Evolutionary conservation across 768 basidiomycete genomes (phyloP).

Genomic region (Coprinopsis strossmayeri): DNA sequence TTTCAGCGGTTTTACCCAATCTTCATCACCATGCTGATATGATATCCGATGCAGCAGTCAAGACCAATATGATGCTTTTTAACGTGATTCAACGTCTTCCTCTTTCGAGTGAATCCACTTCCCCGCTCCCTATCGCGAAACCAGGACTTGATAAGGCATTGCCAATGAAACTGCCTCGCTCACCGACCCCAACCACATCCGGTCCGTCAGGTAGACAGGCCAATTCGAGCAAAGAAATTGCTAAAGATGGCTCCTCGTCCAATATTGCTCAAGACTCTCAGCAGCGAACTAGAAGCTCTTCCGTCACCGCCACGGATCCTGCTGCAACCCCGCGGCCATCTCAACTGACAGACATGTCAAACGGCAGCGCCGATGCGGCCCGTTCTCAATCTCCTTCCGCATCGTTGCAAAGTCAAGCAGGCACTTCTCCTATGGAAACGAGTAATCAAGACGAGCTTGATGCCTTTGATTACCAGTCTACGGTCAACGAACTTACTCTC

Average conservation of each 20-base stretch:
- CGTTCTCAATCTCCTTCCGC: slow-evolving; percentile 55
- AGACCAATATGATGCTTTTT: slow-evolving; percentile 81
- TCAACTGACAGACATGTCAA: slow-evolving; percentile 11
- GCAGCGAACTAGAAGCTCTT: slow-evolving; percentile 11
- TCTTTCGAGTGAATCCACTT: slow-evolving; percentile 49
- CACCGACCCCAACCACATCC: slow-evolving; percentile 47
- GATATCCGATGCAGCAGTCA: slow-evolving; percentile 82
- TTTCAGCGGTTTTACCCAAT: slow-evolving; percentile 90
- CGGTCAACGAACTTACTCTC: slow-evolving; percentile 86
- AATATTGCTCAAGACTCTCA: slow-evolving; percentile 32
- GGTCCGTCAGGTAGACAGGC: slow-evolving; percentile 30
- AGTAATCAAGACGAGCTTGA: slow-evolving; percentile 41
- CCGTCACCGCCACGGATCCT: slow-evolving; percentile 27
- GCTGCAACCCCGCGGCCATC: slow-evolving; percentile 28
- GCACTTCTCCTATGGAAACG: slow-evolving; percentile 16
- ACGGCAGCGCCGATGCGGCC: slow-evolving; percentile 28
- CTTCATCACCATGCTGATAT: slow-evolving; percentile 86
- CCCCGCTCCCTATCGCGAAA: slow-evolving; percentile 16
- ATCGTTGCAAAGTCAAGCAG: slow-evolving; percentile 33
- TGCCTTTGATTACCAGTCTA: slow-evolving; percentile 86
- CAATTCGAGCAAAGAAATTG: slow-evolving; percentile 33
- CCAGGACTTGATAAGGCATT: slow-evolving; percentile 15
- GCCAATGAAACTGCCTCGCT: slow-evolving; percentile 33
- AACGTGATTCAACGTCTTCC: slow-evolving; percentile 84
- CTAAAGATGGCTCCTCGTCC: slow-evolving; percentile 42